Conservation (phyloP, 495 filamentous ascomycete species). For the Elasticomyces elasticus region DNA sequence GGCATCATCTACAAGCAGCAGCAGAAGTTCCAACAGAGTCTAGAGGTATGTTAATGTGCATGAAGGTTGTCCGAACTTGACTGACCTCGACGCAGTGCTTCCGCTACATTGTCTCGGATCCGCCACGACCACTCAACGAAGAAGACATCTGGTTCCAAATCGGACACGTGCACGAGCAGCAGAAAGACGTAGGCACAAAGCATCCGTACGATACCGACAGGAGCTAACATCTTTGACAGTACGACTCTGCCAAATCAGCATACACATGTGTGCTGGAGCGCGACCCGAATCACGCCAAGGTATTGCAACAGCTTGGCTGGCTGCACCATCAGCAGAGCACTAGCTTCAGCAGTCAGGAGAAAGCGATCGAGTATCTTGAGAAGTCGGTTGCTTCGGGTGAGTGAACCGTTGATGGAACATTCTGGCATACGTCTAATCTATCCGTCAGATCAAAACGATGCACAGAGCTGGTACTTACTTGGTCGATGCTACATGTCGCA, state of each 20-base stretch:
- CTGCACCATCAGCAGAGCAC: constrained; percentile 91
- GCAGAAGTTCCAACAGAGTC: constrained; percentile 81
- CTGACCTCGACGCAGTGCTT: constrained; percentile 53
- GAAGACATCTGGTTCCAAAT: constrained; percentile 99
- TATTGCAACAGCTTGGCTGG: constrained; percentile 96
- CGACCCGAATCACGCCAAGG: constrained; percentile 94
- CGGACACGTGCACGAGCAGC: constrained; percentile 96
- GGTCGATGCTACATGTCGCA: constrained; percentile 99
- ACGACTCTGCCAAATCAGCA: constrained; percentile 79
- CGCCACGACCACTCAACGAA: constrained; percentile 84
- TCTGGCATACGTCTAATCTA: constrained; percentile 21
- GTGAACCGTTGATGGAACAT: constrained; percentile 28
- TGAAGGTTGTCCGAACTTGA: neutral
- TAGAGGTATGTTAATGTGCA: constrained; percentile 53
- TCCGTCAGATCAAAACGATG: constrained; percentile 72
- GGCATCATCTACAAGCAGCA: constrained; percentile 99
- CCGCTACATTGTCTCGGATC: constrained; percentile 91
- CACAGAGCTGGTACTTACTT: constrained; percentile 97
- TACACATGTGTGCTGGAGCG: constrained; percentile 90
- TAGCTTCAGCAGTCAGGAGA: constrained; percentile 80
- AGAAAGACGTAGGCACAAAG: constrained; percentile 73
- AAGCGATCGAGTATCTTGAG: constrained; percentile 93
- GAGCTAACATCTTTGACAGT: constrained; percentile 47
- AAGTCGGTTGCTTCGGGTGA: constrained; percentile 91
- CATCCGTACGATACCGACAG: constrained; percentile 16